phyloP scores from a whole-genome alignment of 2,329 filamentous ascomycete species.

The Sporothrix brasiliensis region DNA sequence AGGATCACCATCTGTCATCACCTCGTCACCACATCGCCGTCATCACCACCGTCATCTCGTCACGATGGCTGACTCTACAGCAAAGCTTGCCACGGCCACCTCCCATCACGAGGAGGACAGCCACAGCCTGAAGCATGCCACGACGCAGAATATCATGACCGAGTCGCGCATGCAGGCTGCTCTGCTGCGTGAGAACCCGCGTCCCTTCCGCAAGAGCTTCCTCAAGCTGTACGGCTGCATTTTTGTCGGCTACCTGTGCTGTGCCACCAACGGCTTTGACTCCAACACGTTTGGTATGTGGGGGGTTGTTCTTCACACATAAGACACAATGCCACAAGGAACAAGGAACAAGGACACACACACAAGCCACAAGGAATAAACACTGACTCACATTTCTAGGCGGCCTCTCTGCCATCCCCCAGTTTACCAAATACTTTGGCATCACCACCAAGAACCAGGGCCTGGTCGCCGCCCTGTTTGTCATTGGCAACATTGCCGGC shows the following conservation, averaged over 20 bases:
- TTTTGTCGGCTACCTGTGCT: conserved; percentile 29
- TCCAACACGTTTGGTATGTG: conserved; percentile 26
- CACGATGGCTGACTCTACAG: neutral
- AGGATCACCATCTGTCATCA: neutral
- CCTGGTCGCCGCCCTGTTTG: conserved; percentile 26
- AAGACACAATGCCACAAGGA: neutral
- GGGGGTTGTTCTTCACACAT: no score
- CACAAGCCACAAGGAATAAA: no score
- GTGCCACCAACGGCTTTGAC: conserved; percentile 29
- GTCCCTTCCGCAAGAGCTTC: conserved; percentile 19
- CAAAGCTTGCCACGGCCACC: neutral
- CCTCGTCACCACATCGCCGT: no score
- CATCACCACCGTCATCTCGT: neutral
- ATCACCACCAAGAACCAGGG: conserved; percentile 27
- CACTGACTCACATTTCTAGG: conserved; percentile 18
- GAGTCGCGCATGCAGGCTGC: conserved; percentile 29
- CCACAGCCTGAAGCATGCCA: conserved; percentile 10
- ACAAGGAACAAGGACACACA: no score
- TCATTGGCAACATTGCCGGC: conserved; percentile 28
- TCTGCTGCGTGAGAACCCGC: conserved; percentile 28
- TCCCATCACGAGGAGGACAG: conserved; percentile 5
- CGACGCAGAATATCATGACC: conserved; percentile 22
- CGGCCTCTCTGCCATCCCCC: conserved; percentile 27
- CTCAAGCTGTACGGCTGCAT: conserved; percentile 29
- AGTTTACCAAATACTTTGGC: conserved; percentile 27